A percentile compares a stretch with the other conserved stretches of the same genome.
Evolutionary conservation across 805 yeast species (phyloP).

Genomic region (Ogataea allantospora): DNA sequence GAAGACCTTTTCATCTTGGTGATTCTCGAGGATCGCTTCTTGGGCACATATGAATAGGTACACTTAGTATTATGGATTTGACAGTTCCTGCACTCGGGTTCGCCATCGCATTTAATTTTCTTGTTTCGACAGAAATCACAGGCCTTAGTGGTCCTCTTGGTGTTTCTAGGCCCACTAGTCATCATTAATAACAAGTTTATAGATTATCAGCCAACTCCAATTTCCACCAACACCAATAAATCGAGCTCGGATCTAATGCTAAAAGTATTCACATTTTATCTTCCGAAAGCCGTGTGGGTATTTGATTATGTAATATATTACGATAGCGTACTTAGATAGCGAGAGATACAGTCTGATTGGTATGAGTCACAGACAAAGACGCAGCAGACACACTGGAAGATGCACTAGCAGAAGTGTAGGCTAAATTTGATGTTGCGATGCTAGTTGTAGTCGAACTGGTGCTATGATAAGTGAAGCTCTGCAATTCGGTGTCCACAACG

Average conservation of each 20-base stretch:
- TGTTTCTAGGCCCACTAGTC: background rate
- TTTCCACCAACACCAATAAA: too few species aligned
- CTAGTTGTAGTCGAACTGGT: background rate
- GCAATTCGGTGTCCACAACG: conserved; percentile 3
- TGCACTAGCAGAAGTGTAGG: background rate
- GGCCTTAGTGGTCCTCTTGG: conserved; percentile 41
- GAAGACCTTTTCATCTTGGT: background rate
- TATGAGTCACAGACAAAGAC: background rate
- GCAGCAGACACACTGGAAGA: background rate
- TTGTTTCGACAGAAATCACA: conserved; percentile 49
- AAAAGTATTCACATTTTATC: background rate
- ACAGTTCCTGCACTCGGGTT: conserved; percentile 43
- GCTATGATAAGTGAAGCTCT: conserved; percentile 1
- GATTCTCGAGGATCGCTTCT: conserved; percentile 21
- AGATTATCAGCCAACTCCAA: too few species aligned
- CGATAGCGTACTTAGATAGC: background rate
- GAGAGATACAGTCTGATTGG: background rate
- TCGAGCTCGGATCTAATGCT: too few species aligned
- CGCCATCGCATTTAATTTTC: conserved; percentile 53
- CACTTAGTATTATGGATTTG: conserved; percentile 35
- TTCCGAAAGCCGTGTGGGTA: background rate
- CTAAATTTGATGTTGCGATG: too few species aligned
- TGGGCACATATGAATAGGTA: conserved; percentile 35
- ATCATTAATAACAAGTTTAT: background rate
- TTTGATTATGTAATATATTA: too few species aligned